Evolutionary conservation across 2,329 filamentous ascomycete genomes (phyloP), one percentile per base, ranked within the genome.

Genomic region (Epichloe sibirici): DNA sequence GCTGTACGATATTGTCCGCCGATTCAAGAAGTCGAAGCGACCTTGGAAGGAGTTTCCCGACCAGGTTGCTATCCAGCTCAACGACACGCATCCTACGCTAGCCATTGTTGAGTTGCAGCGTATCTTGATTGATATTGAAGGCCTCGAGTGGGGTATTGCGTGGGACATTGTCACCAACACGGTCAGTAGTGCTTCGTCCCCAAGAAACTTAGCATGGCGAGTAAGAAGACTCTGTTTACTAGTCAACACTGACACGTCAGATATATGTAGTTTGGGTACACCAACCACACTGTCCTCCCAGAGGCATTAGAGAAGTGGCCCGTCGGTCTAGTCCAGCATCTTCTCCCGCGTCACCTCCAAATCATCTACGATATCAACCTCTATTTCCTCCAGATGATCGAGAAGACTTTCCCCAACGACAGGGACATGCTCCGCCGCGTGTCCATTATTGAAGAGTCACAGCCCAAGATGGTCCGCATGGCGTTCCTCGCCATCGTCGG

Each of bases 361-460:
- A 95, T 97, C 65, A 97, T 97, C 63, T 97, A 94, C 69, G 93
- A 98, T 62, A 94, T 98, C 75, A 98, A 98, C 71, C 72, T 97
- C 45, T 86, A 82, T 68, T 98, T 98, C 79, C 71, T 98, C 46
- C 91, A 97, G 65, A 76, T 71, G 21, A 91, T 98, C 15, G 93
- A 98, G 75, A 88, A 88, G 63, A 82, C 78, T 54, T 96, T 95
- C 72, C 93, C 93, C 45, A 83, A 88, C 51, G 89, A 97, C 59
- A 82, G 89, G 53, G 91, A 96, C 2, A 77, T 98, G 58, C 81
- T 98, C 37, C 67, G 76, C 13, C 80, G 88, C 39, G 90, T 97
- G n/a, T 97, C 91, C 5, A 94, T 98, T 63, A 95, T 98, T 55
- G 93, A 98, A 69, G 93, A 98, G 69, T 90, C 88, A 5, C 86